Base-by-base conservation (phyloP, 2,329 filamentous ascomycete genomes). In the Fusarium oxysporum region DNA sequence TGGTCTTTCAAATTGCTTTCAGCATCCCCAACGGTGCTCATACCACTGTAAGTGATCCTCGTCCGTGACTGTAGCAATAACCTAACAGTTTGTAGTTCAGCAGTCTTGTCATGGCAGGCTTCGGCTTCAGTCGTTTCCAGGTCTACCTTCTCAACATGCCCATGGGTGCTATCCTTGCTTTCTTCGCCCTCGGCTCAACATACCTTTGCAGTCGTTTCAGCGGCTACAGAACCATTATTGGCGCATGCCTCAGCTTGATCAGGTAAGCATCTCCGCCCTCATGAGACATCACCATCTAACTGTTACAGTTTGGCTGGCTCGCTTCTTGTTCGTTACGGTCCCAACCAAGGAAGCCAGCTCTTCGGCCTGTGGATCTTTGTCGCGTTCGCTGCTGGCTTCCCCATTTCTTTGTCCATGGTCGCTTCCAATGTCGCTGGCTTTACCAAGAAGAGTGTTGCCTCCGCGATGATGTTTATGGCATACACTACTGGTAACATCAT, bases 111-210 rank as follows among this genome's bases (percentile, higher is more conserved):
- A 76, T 76, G 74, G 63, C 70, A 10, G 74, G 74, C 2, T 76
- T 76, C 17, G 74, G 74, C 0, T 76, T 76, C 19, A 70, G 61
- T 0, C 53, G 33, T n/a, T 68, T 76, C 8, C 65, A 76, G 25
- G 74, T 76, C 0, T 76, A 76, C 23, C 56, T 76, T 1, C 56
- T 76, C 6, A 76, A 76, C 30, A 76, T 76, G n/a, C 74, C 74
- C 2, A 74, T 68, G 65, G 74, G 74, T 17, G 74, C 70, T 0
- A 75, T 75, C 1, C 61, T 76, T 0, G 74, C 72, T 3, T 62
- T 68, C 28, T 76, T 76, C 10, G 64, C 68, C 1, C 65, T 76
- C 6, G 50, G 65, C 0, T 76, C 74, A 3, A 76, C 62, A 0
- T 76, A 70, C 3, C 35, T 75, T 0, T 76, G 72, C 23, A 72